Evolutionary conservation across 2,329 filamentous ascomycete species (phyloP).

Genomic region (Leptographium wingfieldii): DNA sequence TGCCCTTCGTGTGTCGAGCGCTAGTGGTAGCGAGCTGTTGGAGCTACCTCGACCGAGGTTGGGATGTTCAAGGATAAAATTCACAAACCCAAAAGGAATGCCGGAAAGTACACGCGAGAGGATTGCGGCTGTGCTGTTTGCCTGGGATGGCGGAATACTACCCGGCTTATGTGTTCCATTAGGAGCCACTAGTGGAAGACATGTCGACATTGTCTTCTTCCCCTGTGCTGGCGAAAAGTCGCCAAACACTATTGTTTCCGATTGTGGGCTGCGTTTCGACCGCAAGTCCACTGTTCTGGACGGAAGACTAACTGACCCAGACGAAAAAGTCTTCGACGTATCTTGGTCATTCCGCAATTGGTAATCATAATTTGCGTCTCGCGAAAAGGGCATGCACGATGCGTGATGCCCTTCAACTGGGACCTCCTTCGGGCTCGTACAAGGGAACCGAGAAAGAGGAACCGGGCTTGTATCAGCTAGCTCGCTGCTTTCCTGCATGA

Average conservation of each 20-base stretch:
- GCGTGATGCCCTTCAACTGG: not conserved
- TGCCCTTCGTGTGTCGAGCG: not conserved
- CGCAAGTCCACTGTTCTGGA: not conserved
- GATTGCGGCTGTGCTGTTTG: constrained; percentile 17
- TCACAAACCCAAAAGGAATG: constrained; percentile 54
- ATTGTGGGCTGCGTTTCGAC: not conserved
- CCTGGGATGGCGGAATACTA: not conserved
- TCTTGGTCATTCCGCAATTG: not conserved
- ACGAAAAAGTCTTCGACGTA: not conserved
- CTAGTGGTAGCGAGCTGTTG: constrained; percentile 26
- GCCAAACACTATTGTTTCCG: constrained; percentile 52
- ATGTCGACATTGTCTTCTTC: not conserved
- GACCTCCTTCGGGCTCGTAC: not conserved
- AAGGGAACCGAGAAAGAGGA: constrained; percentile 1
- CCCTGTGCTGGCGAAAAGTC: constrained; percentile 34
- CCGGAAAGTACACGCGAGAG: constrained; percentile 59
- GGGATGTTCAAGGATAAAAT: constrained; percentile 50
- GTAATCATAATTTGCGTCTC: too few relatives aligned
- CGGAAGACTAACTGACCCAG: constrained; percentile 8
- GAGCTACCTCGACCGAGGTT: constrained; percentile 35
- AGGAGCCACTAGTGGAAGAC: not conserved
- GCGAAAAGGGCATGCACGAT: not conserved
- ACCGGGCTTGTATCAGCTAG: constrained; percentile 32
- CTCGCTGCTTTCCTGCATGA: constrained; percentile 1
- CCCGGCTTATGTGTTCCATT: not conserved